Percentiles rank a stretch among this genome's conserved stretches.
Evolutionary conservation across 139 green algal species (phyloP).

Genomic region (Micromonas commoda): DNA sequence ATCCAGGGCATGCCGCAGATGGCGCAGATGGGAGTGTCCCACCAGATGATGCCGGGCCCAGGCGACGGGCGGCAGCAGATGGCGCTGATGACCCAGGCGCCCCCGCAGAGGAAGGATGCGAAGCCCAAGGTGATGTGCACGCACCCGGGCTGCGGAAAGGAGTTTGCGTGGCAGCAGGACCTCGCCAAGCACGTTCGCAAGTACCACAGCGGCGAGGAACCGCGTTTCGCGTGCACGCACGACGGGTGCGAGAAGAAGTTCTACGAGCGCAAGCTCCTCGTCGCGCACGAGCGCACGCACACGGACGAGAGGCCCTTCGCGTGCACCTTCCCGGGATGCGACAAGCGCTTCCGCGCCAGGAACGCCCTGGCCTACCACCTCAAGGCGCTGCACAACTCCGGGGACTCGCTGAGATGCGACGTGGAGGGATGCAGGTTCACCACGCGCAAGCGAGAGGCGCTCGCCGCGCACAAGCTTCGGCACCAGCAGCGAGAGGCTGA

Average conservation of each 20-base stretch:
- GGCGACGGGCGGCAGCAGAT: too few species aligned
- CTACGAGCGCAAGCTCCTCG: neutral
- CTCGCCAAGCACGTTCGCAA: neutral
- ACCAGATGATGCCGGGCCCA: too few species aligned
- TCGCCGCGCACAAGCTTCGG: neutral
- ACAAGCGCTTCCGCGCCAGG: neutral
- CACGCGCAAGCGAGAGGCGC: neutral
- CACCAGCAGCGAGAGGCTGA: neutral
- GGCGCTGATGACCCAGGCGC: too few species aligned
- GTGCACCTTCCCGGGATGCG: neutral
- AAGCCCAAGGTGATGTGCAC: neutral
- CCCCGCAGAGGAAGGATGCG: neutral
- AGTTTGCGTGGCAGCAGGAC: neutral
- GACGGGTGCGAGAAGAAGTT: neutral
- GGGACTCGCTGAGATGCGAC: neutral
- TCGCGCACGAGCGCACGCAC: neutral
- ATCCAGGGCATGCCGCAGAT: too few species aligned
- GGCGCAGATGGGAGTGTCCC: too few species aligned
- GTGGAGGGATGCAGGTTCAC: neutral
- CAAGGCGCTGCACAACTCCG: neutral
- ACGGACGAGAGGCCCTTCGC: neutral
- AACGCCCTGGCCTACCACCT: neutral
- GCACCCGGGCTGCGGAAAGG: neutral
- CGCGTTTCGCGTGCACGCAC: neutral
- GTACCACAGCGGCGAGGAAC: neutral